phyloP scores from a whole-genome alignment of 345 rosid genomes.

The Gossypium raimondii region DNA sequence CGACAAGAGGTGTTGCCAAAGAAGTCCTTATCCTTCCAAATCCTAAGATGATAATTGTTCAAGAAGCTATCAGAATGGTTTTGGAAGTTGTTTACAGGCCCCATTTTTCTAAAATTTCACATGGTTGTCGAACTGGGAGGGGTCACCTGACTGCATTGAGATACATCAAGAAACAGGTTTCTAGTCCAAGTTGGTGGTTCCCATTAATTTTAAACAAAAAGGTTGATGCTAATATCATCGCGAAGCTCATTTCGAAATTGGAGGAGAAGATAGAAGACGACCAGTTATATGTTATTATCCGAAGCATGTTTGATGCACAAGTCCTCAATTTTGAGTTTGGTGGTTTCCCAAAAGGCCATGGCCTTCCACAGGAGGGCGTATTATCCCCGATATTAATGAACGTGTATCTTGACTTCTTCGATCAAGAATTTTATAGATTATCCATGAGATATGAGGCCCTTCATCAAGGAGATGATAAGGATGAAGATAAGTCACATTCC shows the following conservation, averaged over 20 bases:
- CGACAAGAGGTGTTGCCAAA: slow-evolving; percentile 51
- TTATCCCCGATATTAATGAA: slow-evolving; percentile 74
- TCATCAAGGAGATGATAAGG: slow-evolving; percentile 24
- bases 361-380: slow-evolving; percentile 94
- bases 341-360: slow-evolving; percentile 86
- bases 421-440: slow-evolving; percentile 63
- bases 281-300: slow-evolving; percentile 41
- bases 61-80: slow-evolving; percentile 76
- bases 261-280: slow-evolving; percentile 59
- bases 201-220: slow-evolving; percentile 50
- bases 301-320: slow-evolving; percentile 62
- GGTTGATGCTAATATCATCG: slow-evolving; percentile 41
- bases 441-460: slow-evolving; percentile 83
- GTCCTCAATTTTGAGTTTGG: slow-evolving; percentile 85
- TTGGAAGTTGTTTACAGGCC: slow-evolving; percentile 80
- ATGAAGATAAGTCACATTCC: slow-evolving; percentile 37
- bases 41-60: slow-evolving; percentile 54
- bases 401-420: slow-evolving; percentile 71
- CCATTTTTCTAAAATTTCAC: slow-evolving; percentile 75
- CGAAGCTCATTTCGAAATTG: slow-evolving; percentile 54
- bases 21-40: slow-evolving; percentile 78
- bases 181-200: slow-evolving; percentile 84
- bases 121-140: slow-evolving; percentile 88
- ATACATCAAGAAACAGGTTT: slow-evolving; percentile 57
- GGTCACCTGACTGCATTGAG: slow-evolving; percentile 64